Base-by-base conservation (phyloP, 805 yeast species). In the Saccharomycopsis schoenii region DNA sequence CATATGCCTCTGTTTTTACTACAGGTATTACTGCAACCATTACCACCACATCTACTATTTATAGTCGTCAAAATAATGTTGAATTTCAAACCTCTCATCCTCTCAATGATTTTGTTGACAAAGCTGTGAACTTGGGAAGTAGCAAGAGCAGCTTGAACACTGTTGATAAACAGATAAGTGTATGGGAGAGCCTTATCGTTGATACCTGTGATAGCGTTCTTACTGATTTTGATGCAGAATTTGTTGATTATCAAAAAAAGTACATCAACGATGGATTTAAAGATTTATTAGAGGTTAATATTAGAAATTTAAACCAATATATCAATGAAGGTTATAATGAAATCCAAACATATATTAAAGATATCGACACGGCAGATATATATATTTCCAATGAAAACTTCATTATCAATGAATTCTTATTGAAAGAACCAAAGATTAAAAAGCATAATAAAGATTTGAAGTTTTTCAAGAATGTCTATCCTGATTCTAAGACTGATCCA, bases 311-410 rank as follows among this genome's bases (percentile, higher is more conserved):
- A 15, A 61, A 61, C 41, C 51, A 56, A 9, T 61, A 41, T 47
- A 56, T 63, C n/a, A 64, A 60, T 42, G 34, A 50, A 6, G 64
- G 66, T 14, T 76, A 72, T 56, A 61, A 65, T 29, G 62, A 63
- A 2, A 63, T 76, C 37, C 70, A 71, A 57, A 71, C 68, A 56
- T 71, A 69, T 6, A 74, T 76, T n/a, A 69, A 66, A 63, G 74
- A 75, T 59, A 73, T 76, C 55, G 73, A 76, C 57, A 74, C 79
- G 17, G 71, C 71, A 3, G 65, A 70, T 43, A 72, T 60, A 4
- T 61, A 43, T 41, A 39, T 64, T 40, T 58, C 61, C 52, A 29
- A 50, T 50, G 64, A 63, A 56, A 58, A 47, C n/a, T 61, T 55
- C 47, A 60, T 58, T 21, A 58, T 64, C 24, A 63, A 64, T 40